A percentile compares a stretch with the other conserved stretches of the same genome.
phyloP scores from a whole-genome alignment of 2,329 filamentous ascomycete genomes.

The Paramyrothecium roridum region DNA sequence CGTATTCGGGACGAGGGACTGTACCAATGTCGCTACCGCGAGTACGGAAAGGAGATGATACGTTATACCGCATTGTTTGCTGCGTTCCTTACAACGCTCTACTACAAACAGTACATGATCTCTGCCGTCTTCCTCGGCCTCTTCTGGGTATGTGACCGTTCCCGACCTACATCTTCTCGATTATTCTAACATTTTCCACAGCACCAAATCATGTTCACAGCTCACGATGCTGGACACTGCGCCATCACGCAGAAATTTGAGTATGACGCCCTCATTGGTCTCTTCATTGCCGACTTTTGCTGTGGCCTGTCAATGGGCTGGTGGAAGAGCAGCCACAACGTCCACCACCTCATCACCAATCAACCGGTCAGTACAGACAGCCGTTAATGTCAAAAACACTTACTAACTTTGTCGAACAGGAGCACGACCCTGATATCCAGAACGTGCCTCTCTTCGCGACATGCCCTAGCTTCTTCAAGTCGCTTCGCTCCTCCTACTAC shows the following conservation, averaged over 20 bases:
- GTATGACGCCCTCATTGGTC: constrained; percentile 56
- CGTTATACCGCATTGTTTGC: constrained; percentile 52
- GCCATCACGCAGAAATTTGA: constrained; percentile 60
- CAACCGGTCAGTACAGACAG: constrained; percentile 38
- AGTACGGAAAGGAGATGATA: constrained; percentile 56
- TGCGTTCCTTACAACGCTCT: constrained; percentile 42
- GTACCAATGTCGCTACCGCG: constrained; percentile 55
- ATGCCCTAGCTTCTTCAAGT: constrained; percentile 62
- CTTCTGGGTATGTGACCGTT: constrained; percentile 50
- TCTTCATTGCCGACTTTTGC: constrained; percentile 63
- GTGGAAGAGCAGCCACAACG: constrained; percentile 69
- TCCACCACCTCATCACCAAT: constrained; percentile 66
- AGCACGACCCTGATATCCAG: constrained; percentile 59
- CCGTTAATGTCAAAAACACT: not conserved
- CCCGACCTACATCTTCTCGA: not conserved
- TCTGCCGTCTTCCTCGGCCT: constrained; percentile 58
- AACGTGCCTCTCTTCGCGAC: constrained; percentile 69
- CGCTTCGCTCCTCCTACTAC: constrained; percentile 63
- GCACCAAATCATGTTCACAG: constrained; percentile 68
- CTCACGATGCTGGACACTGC: constrained; percentile 62
- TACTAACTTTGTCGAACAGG: constrained; percentile 21
- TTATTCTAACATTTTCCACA: constrained; percentile 21
- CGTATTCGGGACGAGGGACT: constrained; percentile 51
- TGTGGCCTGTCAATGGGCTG: constrained; percentile 65
- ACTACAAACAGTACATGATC: constrained; percentile 51